These are phyloP conservation scores for Hyaloscypha bicolor DNA, from an alignment of 495 filamentous ascomycete genomes.

Conservation along the genomic window DNA sequence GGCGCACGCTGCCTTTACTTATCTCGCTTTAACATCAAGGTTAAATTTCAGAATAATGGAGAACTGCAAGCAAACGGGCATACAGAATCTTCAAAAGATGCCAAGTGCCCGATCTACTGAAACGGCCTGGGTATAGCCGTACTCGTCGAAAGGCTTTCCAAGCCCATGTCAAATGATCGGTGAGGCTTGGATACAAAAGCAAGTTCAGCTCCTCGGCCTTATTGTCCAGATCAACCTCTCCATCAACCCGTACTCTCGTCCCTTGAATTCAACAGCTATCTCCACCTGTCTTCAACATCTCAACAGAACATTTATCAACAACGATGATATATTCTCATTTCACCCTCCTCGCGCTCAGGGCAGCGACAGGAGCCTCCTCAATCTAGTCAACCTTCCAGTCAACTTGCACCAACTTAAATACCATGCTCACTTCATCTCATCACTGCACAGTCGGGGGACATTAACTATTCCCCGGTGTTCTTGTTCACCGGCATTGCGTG, in stretches of 20 bases:
- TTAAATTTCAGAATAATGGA: too few relatives aligned
- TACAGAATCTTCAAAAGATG: too few relatives aligned
- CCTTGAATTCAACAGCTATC: not conserved
- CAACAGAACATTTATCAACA: not conserved
- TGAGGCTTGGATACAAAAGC: not conserved
- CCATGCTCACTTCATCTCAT: not conserved
- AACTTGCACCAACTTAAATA: not conserved
- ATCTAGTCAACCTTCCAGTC: slow-evolving; percentile 1
- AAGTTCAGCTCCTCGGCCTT: not conserved
- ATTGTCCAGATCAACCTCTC: not conserved
- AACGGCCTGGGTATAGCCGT: too few relatives aligned
- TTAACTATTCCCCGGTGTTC: slow-evolving; percentile 20
- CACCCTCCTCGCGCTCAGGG: not conserved
- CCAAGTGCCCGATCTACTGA: not conserved
- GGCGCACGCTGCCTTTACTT: too few relatives aligned
- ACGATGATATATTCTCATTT: not conserved
- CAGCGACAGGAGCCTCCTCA: not conserved
- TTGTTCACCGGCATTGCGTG: slow-evolving; percentile 34
- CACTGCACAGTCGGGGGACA: slow-evolving; percentile 4
- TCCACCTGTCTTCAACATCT: not conserved
- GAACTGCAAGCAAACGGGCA: too few relatives aligned
- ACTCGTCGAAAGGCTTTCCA: too few relatives aligned
- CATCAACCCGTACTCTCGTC: not conserved
- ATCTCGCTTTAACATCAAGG: too few relatives aligned
- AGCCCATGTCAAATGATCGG: not conserved